Evolutionary conservation across 495 filamentous ascomycete species (phyloP), one percentile per base, ranked within the genome.

Genomic region (Trichoderma erinaceum): DNA sequence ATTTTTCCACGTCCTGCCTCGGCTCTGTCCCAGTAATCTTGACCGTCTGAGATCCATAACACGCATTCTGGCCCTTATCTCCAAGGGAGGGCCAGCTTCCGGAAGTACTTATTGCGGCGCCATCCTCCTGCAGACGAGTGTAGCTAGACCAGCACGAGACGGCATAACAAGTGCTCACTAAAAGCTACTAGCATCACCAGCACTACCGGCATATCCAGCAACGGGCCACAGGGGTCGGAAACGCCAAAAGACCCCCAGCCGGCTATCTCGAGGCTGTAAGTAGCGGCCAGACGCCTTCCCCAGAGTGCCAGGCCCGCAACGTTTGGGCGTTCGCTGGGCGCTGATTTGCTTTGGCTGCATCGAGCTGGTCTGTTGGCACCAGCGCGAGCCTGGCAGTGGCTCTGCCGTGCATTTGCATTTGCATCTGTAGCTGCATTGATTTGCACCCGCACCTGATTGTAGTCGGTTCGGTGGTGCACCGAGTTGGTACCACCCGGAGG

Each of bases 181-280:
- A 38, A 38, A 10, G 35, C 35, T 38, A 38, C 35, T 38, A 38
- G 35, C 35, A 38, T 10, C 4, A 38, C 35, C 2, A 38, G 3
- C 35, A 38, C 43, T 46, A 46, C 18, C 43, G 43, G 43, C 43
- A 16, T 38, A 38, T 15, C 43, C 13, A 46, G 18, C 43, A 46
- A 46, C 16, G 50, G 50, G 50, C 50, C 35, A 56, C 50, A 56
- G 50, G 50, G 50, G 50, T 56, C n/a, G 50, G 50, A 56, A 56
- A 56, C 21, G 50, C n/a, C n/a, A 25, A 21, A 56, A 56, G 21
- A 25, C 16, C 16, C 21, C 50, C 50, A 56, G 50, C 21, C 50
- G 50, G 50, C 50, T 56, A 56, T 56, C 50, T 56, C 10, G 50
- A 56, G 16, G 35, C 35, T 38, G 16, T 56, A 3, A n/a, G 21